Conservation (phyloP, 768 basidiomycete species). For the Boletus reticulatus region DNA sequence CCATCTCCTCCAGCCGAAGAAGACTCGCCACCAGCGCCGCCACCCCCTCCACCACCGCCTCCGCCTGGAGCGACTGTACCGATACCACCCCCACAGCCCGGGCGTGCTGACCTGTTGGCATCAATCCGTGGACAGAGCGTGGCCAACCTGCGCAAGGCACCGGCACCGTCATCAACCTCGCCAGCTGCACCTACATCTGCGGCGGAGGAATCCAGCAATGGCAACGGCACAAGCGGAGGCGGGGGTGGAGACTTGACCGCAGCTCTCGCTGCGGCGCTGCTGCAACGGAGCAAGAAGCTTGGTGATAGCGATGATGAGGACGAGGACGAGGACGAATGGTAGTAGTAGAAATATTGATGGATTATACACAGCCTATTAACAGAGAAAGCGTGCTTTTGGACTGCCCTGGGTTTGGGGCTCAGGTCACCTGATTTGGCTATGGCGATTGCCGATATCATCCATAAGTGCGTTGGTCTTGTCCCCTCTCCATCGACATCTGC, state of each 20-base stretch:
- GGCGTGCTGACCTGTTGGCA: constrained; percentile 64
- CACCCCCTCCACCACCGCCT: constrained; percentile 38
- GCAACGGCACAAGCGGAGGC: constrained; percentile 37
- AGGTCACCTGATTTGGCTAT: constrained; percentile 22
- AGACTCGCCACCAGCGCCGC: constrained; percentile 32
- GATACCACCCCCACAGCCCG: constrained; percentile 50
- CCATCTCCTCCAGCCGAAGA: constrained; percentile 35
- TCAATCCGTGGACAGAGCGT: constrained; percentile 84
- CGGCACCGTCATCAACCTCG: constrained; percentile 30
- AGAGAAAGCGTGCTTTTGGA: no score
- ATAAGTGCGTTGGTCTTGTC: constrained; percentile 3
- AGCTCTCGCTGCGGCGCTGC: constrained; percentile 79
- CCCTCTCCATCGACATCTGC: constrained; percentile 7
- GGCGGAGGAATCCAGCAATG: constrained; percentile 31
- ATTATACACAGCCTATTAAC: constrained; percentile 4
- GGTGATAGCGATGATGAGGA: constrained; percentile 85
- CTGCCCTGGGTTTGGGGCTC: constrained; percentile 19
- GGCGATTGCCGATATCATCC: constrained; percentile 35
- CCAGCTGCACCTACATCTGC: constrained; percentile 33
- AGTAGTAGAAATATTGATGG: constrained; percentile 8
- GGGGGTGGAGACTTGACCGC: constrained; percentile 73
- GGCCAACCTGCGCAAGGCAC: constrained; percentile 61
- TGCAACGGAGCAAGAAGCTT: constrained; percentile 81
- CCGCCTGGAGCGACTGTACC: constrained; percentile 29
- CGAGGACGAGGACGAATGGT: constrained; percentile 69